phyloP scores from a whole-genome alignment of 2,329 filamentous ascomycete genomes.

The Botrytis squamosa region DNA sequence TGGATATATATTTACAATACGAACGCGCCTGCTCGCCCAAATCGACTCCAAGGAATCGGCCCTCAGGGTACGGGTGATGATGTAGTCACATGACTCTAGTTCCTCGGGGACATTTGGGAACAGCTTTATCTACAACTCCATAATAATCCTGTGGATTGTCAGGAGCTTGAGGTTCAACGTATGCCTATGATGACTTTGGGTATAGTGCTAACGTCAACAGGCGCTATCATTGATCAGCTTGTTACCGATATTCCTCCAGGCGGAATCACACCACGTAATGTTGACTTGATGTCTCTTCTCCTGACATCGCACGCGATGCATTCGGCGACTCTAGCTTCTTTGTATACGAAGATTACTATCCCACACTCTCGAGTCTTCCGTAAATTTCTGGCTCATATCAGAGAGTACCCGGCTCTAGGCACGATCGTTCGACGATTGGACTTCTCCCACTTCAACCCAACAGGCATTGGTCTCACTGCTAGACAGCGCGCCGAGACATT shows the following conservation, averaged over 20 bases:
- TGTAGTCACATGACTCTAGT: constrained; percentile 27
- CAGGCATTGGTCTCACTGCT: constrained; percentile 71
- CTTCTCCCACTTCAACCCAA: constrained; percentile 83
- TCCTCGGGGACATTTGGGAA: constrained; percentile 16
- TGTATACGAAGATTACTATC: constrained; percentile 78
- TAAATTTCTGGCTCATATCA: constrained; percentile 72
- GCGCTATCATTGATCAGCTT: constrained; percentile 71
- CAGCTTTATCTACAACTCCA: constrained; percentile 17
- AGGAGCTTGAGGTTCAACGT: constrained; percentile 21
- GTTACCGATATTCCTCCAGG: constrained; percentile 74
- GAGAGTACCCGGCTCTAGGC: constrained; percentile 65
- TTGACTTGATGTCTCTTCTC: constrained; percentile 73
- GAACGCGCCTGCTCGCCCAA: constrained; percentile 6
- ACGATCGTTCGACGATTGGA: constrained; percentile 76
- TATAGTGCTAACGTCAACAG: constrained; percentile 43
- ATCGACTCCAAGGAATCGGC: constrained; percentile 17
- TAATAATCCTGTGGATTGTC: constrained; percentile 8
- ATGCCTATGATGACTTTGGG: constrained; percentile 16
- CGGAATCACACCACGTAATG: constrained; percentile 71
- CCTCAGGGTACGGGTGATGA: constrained; percentile 17
- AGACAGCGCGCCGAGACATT: constrained; percentile 72
- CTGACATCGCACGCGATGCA: constrained; percentile 75
- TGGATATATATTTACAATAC: background rate
- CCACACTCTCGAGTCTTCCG: constrained; percentile 81
- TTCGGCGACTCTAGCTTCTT: constrained; percentile 67